Conservation (phyloP, 1,284 basidiomycete species). For the Erythrobasidium hasegawianum region DNA sequence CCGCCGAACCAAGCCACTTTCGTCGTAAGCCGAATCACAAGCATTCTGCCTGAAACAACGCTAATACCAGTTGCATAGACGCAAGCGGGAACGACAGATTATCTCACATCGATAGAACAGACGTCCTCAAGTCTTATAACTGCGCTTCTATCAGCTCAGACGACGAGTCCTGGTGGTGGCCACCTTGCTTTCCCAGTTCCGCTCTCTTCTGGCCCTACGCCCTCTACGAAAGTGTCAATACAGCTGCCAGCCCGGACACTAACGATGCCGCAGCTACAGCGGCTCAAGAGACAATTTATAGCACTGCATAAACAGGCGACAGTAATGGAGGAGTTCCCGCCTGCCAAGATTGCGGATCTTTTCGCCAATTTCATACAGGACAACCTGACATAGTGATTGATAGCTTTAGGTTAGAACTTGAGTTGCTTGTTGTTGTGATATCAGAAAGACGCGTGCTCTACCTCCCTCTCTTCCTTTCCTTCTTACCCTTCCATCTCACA, state of each 20-base stretch:
- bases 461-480: not conserved
- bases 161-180: conserved; percentile 29
- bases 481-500: not conserved
- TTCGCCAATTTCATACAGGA: conserved; percentile 67
- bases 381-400: conserved; percentile 5
- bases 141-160: conserved; percentile 42
- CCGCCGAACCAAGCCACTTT: conserved; percentile 80
- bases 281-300: conserved; percentile 82
- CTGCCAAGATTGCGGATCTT: conserved; percentile 65
- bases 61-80: conserved; percentile 28
- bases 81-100: conserved; percentile 49
- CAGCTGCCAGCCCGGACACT: conserved; percentile 64
- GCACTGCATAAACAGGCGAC: conserved; percentile 79
- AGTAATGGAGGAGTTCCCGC: conserved; percentile 69
- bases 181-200: conserved; percentile 21
- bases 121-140: conserved; percentile 41
- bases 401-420: too few species aligned
- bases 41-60: not conserved
- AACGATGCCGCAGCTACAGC: conserved; percentile 76
- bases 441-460: not conserved
- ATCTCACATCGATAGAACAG: conserved; percentile 49
- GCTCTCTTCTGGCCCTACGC: conserved; percentile 40
- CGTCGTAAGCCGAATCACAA: conserved; percentile 55
- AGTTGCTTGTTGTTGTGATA: not conserved
- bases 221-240: conserved; percentile 50